Conservation (phyloP, 2,329 filamentous ascomycete genomes). For the Fusarium longipes region DNA sequence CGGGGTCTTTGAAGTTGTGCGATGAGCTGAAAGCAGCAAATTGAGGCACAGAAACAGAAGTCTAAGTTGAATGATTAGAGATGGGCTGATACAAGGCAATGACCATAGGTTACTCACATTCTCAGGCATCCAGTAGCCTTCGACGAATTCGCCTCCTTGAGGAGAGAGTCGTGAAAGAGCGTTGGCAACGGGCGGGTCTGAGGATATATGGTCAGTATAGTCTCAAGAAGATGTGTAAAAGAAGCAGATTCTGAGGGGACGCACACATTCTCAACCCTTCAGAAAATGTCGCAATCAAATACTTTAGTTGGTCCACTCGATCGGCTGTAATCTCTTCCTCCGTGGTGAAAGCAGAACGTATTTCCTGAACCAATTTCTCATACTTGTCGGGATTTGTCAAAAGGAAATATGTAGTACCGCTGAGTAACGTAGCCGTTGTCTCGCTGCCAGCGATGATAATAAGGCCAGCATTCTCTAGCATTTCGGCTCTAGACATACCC, state of each 20-base stretch:
- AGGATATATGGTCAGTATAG: neutral
- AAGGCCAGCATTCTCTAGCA: neutral
- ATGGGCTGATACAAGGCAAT: rapidly evolving
- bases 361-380: neutral
- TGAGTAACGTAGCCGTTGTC: slow-evolving; percentile 4
- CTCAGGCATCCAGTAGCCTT: slow-evolving; percentile 5
- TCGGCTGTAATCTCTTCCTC: slow-evolving; percentile 6
- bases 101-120: neutral
- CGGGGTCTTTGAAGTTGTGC: neutral
- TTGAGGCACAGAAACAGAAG: neutral
- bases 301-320: slow-evolving; percentile 2
- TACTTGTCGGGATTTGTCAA: neutral
- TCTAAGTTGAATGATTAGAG: neutral
- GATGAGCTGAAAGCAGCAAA: neutral
- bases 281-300: neutral
- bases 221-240: rapidly evolving
- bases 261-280: slow-evolving; percentile 8
- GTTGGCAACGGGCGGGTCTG: slow-evolving; percentile 2
- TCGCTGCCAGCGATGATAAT: slow-evolving; percentile 11
- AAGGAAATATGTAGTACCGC: neutral
- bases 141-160: neutral
- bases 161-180: neutral
- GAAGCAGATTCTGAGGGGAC: neutral
- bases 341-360: neutral
- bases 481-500: slow-evolving; percentile 7